Percentiles rank a stretch among this genome's conserved stretches.
Evolutionary conservation across 2,329 filamentous ascomycete species (phyloP).

Genomic region (Aspergillus sp.): DNA sequence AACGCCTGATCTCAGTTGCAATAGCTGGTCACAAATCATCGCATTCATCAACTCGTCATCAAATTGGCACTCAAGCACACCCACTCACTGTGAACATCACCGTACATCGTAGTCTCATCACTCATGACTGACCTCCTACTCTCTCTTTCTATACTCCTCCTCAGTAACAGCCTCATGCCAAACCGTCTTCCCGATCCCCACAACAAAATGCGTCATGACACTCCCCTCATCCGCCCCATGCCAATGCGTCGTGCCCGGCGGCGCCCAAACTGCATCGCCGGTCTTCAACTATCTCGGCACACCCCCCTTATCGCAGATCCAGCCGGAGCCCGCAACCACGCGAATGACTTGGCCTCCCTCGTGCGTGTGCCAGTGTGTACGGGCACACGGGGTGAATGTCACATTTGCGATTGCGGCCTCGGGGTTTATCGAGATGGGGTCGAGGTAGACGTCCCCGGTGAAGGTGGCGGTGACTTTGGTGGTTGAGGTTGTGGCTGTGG

Average conservation of each 20-base stretch:
- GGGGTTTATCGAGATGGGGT: constrained; percentile 30
- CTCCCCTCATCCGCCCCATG: constrained; percentile 49
- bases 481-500: not conserved
- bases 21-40: not conserved
- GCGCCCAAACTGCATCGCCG: constrained; percentile 49
- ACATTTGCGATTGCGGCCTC: constrained; percentile 44
- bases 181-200: not conserved
- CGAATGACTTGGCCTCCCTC: constrained; percentile 50
- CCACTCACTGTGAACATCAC: not conserved
- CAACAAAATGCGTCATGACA: constrained; percentile 40
- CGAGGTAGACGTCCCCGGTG: constrained; percentile 39
- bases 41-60: not conserved
- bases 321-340: constrained; percentile 46
- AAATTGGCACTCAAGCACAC: not conserved
- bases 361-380: constrained; percentile 53
- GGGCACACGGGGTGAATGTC: constrained; percentile 49
- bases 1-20: not conserved
- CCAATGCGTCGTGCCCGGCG: constrained; percentile 51
- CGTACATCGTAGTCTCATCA: not conserved
- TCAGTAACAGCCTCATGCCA: constrained; percentile 3
- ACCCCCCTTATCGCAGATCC: constrained; percentile 50
- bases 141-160: not conserved
- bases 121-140: not conserved
- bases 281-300: constrained; percentile 41
- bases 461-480: constrained; percentile 25